Evolutionary conservation across 2,329 filamentous ascomycete species (phyloP).

Genomic region (Colletotrichum truncatum): DNA sequence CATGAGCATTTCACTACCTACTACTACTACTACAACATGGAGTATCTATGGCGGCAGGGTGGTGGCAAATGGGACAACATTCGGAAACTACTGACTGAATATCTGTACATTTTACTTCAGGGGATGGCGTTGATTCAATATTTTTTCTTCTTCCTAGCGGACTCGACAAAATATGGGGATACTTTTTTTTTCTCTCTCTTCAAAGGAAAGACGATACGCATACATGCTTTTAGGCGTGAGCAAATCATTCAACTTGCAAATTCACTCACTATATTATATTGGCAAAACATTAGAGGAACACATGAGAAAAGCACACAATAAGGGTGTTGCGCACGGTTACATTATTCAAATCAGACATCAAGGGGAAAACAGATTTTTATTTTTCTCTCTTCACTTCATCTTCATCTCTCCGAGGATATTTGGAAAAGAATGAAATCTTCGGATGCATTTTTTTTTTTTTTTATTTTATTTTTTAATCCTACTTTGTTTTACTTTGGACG

Average conservation of each 20-base stretch:
- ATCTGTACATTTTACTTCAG: conserved; percentile 5
- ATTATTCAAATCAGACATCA: conserved; percentile 2
- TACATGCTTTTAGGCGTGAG: conserved; percentile 1
- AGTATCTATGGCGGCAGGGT: conserved; percentile 14
- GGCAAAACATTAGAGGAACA: background rate
- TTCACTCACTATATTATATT: background rate
- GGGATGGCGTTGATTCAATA: background rate
- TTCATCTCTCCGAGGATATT: too few relatives aligned
- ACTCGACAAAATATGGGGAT: background rate
- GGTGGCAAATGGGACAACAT: background rate
- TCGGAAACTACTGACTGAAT: background rate
- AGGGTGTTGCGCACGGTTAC: too few relatives aligned
- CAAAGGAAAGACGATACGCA: too few relatives aligned
- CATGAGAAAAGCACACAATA: background rate
- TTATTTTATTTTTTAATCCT: background rate
- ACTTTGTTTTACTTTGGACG: too few relatives aligned
- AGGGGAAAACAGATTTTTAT: conserved; percentile 8
- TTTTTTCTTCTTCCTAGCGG: background rate
- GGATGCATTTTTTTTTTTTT: too few relatives aligned
- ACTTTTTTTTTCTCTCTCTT: background rate
- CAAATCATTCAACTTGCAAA: background rate
- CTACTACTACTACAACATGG: background rate
- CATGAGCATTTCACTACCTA: conserved; percentile 19
- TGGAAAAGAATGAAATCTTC: too few relatives aligned
- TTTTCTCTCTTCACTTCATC: background rate